phyloP scores from a whole-genome alignment of 2,329 filamentous ascomycete species.

The Fusarium oligoseptatum region DNA sequence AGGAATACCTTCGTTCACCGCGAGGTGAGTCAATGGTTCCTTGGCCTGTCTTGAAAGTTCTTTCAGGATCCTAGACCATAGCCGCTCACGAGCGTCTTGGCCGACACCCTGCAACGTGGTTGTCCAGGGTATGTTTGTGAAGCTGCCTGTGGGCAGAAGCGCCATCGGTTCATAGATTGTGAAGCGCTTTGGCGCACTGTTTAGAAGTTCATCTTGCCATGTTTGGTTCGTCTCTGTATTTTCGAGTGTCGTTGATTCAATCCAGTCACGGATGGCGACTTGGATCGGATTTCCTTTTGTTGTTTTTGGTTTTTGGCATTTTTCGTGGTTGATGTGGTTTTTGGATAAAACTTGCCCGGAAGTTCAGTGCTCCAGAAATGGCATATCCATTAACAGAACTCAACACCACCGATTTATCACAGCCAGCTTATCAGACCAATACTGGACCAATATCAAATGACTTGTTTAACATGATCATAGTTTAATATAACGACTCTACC shows the following conservation, averaged over 20 bases:
- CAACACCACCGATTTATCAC: no score
- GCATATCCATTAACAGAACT: no score
- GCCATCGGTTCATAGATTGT: conserved; percentile 72
- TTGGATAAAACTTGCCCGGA: neutral
- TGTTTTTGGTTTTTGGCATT: conserved; percentile 46
- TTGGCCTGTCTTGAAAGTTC: conserved; percentile 59
- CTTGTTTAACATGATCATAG: conserved; percentile 18
- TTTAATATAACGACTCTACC: conserved; percentile 44
- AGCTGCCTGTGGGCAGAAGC: conserved; percentile 71
- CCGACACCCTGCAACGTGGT: conserved; percentile 49
- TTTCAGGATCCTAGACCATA: conserved; percentile 66
- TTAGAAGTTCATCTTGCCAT: conserved; percentile 51
- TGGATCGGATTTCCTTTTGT: conserved; percentile 49
- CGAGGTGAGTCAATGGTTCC: conserved; percentile 66
- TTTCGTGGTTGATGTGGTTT: conserved; percentile 30
- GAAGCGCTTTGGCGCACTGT: conserved; percentile 68
- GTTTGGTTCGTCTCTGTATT: conserved; percentile 12
- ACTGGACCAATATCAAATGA: neutral
- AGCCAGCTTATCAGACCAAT: neutral
- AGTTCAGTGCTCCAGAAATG: neutral
- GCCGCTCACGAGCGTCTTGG: conserved; percentile 42
- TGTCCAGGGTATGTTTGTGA: conserved; percentile 59
- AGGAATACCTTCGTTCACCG: conserved; percentile 73
- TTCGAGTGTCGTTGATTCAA: conserved; percentile 27
- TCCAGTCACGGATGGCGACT: conserved; percentile 49